Conservation (phyloP, 2,329 filamentous ascomycete genomes). For the Monilinia fructigena region DNA sequence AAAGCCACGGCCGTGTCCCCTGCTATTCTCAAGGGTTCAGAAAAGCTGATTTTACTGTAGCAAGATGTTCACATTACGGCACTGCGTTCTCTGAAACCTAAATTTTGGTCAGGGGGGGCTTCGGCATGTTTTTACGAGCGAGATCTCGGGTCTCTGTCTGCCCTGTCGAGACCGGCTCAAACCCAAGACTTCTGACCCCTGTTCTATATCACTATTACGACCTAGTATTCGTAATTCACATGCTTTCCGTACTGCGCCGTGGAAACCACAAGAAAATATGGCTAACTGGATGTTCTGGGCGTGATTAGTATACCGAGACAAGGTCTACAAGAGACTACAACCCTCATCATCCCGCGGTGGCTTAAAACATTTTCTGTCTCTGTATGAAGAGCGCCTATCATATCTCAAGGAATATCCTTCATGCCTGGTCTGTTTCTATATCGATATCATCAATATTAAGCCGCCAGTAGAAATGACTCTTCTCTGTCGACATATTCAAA, state of each 20-base stretch:
- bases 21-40: neutral
- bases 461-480: conserved; percentile 19
- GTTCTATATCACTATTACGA: neutral
- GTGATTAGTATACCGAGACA: neutral
- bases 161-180: conserved; percentile 13
- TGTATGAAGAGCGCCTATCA: conserved; percentile 8
- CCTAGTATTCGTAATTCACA: conserved; percentile 6
- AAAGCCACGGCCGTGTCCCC: conserved; percentile 11
- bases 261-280: conserved; percentile 8
- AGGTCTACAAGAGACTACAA: neutral
- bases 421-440: conserved; percentile 8
- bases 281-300: conserved; percentile 5
- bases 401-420: conserved; percentile 1
- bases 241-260: conserved; percentile 7
- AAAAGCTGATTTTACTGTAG: too few relatives aligned
- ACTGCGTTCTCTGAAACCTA: conserved; percentile 13
- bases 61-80: conserved; percentile 10
- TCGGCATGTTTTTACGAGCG: conserved; percentile 21
- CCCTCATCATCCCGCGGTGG: conserved; percentile 1
- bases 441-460: conserved; percentile 10
- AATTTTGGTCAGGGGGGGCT: conserved; percentile 11
- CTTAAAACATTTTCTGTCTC: neutral
- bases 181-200: conserved; percentile 1
- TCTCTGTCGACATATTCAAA: conserved; percentile 1
- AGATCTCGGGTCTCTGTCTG: conserved; percentile 13